Evolutionary conservation across 2,329 filamentous ascomycete species (phyloP).

Genomic region (Fusarium humuli): DNA sequence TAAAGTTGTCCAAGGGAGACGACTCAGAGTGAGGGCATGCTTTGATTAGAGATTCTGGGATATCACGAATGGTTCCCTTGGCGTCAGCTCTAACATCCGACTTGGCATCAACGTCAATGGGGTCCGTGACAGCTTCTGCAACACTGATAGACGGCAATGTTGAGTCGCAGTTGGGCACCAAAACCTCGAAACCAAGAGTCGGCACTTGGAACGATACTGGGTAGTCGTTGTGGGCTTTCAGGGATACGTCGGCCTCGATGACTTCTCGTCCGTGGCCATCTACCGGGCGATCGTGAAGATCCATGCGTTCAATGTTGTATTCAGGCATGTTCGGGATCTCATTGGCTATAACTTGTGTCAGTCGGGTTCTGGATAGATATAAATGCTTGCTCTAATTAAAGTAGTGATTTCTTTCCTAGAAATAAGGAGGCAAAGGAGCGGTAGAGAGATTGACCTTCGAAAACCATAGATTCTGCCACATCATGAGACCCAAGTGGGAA

Average conservation of each 20-base stretch:
- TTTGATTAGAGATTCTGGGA: constrained; percentile 78
- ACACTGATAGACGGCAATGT: constrained; percentile 80
- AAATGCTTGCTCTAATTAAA: constrained; percentile 47
- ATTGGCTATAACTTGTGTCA: constrained; percentile 62
- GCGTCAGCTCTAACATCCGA: constrained; percentile 76
- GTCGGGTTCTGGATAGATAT: constrained; percentile 40
- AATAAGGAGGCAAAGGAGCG: constrained; percentile 70
- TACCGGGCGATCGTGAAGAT: constrained; percentile 77
- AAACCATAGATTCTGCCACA: constrained; percentile 78
- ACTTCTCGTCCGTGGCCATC: constrained; percentile 65
- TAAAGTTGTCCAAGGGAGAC: constrained; percentile 85
- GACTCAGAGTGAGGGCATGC: constrained; percentile 80
- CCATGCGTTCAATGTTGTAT: constrained; percentile 84
- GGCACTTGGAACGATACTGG: constrained; percentile 83
- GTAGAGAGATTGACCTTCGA: constrained; percentile 85
- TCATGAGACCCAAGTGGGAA: constrained; percentile 81
- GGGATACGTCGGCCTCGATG: constrained; percentile 82
- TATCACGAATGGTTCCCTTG: constrained; percentile 75
- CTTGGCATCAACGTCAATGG: constrained; percentile 75
- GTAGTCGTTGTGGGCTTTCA: constrained; percentile 80
- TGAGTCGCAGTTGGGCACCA: constrained; percentile 83
- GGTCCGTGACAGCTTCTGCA: constrained; percentile 77
- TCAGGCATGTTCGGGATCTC: constrained; percentile 82
- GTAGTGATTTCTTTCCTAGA: constrained; percentile 67
- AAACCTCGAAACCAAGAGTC: constrained; percentile 82